Conservation (phyloP, 2,329 filamentous ascomycete genomes). For the Calonectria pteridis region DNA sequence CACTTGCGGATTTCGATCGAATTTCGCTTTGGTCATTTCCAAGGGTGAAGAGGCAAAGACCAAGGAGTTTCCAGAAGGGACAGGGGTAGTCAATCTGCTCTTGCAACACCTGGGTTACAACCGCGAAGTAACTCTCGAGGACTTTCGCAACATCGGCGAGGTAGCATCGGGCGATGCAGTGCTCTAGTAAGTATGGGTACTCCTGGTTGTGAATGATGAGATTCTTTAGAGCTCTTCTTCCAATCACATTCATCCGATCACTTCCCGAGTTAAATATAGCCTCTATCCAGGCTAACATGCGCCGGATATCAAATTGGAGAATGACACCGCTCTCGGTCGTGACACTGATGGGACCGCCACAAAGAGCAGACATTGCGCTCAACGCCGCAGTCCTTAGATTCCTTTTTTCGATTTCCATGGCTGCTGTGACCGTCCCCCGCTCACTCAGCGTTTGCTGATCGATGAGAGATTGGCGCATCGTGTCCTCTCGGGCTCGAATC, state of each 20-base stretch:
- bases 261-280: conserved; percentile 93
- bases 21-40: conserved; percentile 93
- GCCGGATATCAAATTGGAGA: conserved; percentile 90
- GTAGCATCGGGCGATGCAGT: conserved; percentile 94
- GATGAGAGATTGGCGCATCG: conserved; percentile 86
- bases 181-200: conserved; percentile 85
- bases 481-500: conserved; percentile 85
- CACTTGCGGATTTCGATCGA: conserved; percentile 85
- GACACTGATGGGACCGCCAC: conserved; percentile 86
- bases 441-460: conserved; percentile 83
- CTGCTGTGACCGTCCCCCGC: conserved; percentile 82
- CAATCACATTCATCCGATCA: conserved; percentile 92
- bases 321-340: conserved; percentile 89
- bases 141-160: conserved; percentile 83
- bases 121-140: conserved; percentile 94
- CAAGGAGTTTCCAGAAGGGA: conserved; percentile 91
- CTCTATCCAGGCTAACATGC: conserved; percentile 96
- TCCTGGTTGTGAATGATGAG: conserved; percentile 92
- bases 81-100: conserved; percentile 86
- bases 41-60: conserved; percentile 89
- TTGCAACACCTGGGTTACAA: conserved; percentile 88
- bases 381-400: conserved; percentile 91
- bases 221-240: conserved; percentile 88
- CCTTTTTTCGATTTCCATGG: conserved; percentile 97
- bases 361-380: conserved; percentile 95